These are phyloP conservation scores for Blastocystis sp. DNA, from an alignment of 352 stramenopile genomes.

Conservation along the genomic window DNA sequence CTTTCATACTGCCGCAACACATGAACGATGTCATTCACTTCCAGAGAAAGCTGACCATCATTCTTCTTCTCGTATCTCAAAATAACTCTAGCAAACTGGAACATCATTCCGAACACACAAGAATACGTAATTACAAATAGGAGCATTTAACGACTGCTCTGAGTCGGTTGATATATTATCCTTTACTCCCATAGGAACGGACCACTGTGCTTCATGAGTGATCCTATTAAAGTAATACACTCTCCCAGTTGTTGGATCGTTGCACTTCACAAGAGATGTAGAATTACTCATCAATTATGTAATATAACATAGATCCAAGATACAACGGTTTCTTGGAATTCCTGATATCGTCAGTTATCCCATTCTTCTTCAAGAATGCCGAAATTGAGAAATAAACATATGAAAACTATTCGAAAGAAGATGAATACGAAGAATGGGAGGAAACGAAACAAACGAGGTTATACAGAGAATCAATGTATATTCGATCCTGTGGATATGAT, in stretches of 20 bases:
- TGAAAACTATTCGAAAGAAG: conserved; percentile 28
- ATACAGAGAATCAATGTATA: not conserved
- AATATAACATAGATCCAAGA: not conserved
- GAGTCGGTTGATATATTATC: not conserved
- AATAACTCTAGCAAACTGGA: conserved; percentile 4
- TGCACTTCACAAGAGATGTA: conserved; percentile 37
- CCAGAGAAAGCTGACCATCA: not conserved
- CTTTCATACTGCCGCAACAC: not conserved
- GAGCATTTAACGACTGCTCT: not conserved
- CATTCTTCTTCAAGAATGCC: not conserved
- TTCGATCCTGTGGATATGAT: not conserved
- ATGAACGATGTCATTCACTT: conserved; percentile 5
- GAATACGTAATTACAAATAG: conserved; percentile 40
- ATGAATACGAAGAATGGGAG: not conserved
- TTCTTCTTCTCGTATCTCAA: not conserved
- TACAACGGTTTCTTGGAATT: no score
- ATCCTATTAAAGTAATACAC: conserved; percentile 49
- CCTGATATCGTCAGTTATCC: not conserved
- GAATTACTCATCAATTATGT: not conserved
- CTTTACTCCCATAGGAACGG: not conserved
- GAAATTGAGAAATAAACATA: not conserved
- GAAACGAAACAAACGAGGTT: not conserved
- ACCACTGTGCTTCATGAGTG: conserved; percentile 9
- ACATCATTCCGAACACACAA: not conserved
- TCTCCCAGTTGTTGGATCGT: not conserved